Percentiles rank a stretch among this genome's conserved stretches.
phyloP scores from a whole-genome alignment of 495 filamentous ascomycete genomes.

The Bacidia gigantensis region DNA sequence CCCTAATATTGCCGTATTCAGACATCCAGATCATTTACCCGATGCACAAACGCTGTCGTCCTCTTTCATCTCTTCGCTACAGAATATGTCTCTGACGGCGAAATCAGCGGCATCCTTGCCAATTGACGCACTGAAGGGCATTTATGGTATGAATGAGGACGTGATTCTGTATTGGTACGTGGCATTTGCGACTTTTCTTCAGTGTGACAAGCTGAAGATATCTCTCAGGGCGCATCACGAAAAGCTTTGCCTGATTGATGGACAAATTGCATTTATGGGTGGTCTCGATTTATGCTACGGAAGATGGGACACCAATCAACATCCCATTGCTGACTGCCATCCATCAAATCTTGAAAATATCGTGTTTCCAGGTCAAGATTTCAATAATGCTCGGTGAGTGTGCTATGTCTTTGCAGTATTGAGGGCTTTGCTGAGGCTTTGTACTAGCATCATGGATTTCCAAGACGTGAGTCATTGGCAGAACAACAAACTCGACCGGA shows the following conservation, averaged over 20 bases:
- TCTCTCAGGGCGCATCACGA: constrained; percentile 64
- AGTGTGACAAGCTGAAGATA: background rate
- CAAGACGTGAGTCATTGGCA: constrained; percentile 71
- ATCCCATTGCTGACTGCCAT: constrained; percentile 77
- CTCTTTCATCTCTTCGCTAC: constrained; percentile 35
- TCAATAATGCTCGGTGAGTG: constrained; percentile 58
- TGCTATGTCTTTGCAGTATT: background rate
- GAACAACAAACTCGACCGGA: constrained; percentile 75
- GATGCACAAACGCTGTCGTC: constrained; percentile 46
- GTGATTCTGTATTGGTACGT: constrained; percentile 67
- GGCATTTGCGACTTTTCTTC: background rate
- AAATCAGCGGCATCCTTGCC: constrained; percentile 44
- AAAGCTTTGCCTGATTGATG: constrained; percentile 78
- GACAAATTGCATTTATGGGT: constrained; percentile 79
- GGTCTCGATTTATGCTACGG: constrained; percentile 48
- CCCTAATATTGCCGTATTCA: constrained; percentile 79
- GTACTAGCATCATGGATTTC: constrained; percentile 61
- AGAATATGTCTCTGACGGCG: constrained; percentile 38
- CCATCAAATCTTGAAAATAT: constrained; percentile 58
- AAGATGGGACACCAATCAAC: constrained; percentile 52
- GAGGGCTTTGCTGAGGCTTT: constrained; percentile 6
- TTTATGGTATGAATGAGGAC: constrained; percentile 73
- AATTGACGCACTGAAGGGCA: constrained; percentile 49
- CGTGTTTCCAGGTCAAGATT: constrained; percentile 86
- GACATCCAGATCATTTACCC: constrained; percentile 81